Conservation (phyloP, 176 grass and related monocot species). For the Triticum turgidum region DNA sequence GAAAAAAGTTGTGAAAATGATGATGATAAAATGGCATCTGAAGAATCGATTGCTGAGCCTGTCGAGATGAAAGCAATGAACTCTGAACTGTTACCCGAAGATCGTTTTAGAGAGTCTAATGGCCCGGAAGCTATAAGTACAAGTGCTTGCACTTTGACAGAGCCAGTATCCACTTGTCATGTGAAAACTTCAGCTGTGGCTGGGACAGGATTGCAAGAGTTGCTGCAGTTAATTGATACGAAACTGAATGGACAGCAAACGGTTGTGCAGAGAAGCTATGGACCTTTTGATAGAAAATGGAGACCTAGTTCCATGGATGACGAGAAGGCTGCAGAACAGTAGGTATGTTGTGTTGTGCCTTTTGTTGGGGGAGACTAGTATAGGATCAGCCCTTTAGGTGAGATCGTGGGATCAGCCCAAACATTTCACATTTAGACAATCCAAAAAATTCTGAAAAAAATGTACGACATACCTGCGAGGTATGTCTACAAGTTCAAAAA, state of each 20-base stretch:
- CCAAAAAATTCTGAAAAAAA: no score
- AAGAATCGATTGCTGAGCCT: constrained; percentile 33
- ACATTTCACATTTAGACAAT: no score
- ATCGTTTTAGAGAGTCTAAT: constrained; percentile 19
- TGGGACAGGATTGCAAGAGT: constrained; percentile 74
- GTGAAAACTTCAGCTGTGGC: constrained; percentile 82
- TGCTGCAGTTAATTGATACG: constrained; percentile 64
- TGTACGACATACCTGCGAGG: no score
- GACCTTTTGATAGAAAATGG: constrained; percentile 86
- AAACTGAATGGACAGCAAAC: constrained; percentile 62
- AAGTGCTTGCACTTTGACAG: constrained; percentile 28
- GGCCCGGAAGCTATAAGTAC: neutral
- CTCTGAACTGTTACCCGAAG: constrained; percentile 24
- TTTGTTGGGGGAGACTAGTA: neutral
- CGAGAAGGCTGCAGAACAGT: constrained; percentile 67
- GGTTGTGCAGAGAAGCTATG: constrained; percentile 60
- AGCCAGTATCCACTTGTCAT: constrained; percentile 35
- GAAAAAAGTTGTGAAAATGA: constrained; percentile 32
- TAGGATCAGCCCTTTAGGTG: no score
- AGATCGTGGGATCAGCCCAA: no score
- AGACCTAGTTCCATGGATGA: constrained; percentile 45
- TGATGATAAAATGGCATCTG: constrained; percentile 7
- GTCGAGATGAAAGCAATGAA: constrained; percentile 2
- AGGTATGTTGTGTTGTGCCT: constrained; percentile 31
- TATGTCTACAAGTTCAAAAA: no score